A percentile compares a stretch with the other conserved stretches of the same genome.
Conservation (phyloP, 495 filamentous ascomycete genomes). For the Trichoderma orchidacearum region DNA sequence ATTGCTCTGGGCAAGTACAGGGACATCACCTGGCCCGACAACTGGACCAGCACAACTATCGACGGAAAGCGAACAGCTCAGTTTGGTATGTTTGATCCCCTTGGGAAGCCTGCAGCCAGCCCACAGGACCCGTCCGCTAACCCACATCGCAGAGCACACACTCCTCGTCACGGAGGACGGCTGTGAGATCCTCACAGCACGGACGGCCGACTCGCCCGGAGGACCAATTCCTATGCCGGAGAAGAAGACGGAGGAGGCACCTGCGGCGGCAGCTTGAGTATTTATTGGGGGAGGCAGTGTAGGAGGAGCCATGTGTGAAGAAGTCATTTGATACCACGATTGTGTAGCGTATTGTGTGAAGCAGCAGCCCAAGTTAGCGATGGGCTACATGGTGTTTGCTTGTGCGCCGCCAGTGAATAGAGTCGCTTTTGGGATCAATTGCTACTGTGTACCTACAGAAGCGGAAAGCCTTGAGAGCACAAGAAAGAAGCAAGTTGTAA, state of each 20-base stretch:
- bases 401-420: neutral
- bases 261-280: slow-evolving; percentile 4
- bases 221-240: slow-evolving; percentile 60
- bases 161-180: slow-evolving; percentile 87
- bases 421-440: no score
- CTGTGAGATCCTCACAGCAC: slow-evolving; percentile 84
- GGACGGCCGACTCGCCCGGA: slow-evolving; percentile 68
- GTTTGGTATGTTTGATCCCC: slow-evolving; percentile 41
- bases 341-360: slow-evolving; percentile 1
- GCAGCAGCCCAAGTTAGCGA: neutral
- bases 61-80: slow-evolving; percentile 77
- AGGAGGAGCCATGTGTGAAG: neutral
- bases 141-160: slow-evolving; percentile 57
- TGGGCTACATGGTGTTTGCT: neutral
- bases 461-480: no score
- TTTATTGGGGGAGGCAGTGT: neutral
- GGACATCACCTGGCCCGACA: slow-evolving; percentile 80
- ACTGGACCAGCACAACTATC: slow-evolving; percentile 77
- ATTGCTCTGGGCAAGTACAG: slow-evolving; percentile 68
- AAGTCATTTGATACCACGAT: neutral
- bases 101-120: neutral
- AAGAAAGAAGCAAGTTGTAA: no score
- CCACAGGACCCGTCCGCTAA: no score
- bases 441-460: no score
- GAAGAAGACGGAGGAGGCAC: slow-evolving; percentile 7